phyloP scores from a whole-genome alignment of 192 early-diverging fungal species.

The Funneliformis geosporum region DNA sequence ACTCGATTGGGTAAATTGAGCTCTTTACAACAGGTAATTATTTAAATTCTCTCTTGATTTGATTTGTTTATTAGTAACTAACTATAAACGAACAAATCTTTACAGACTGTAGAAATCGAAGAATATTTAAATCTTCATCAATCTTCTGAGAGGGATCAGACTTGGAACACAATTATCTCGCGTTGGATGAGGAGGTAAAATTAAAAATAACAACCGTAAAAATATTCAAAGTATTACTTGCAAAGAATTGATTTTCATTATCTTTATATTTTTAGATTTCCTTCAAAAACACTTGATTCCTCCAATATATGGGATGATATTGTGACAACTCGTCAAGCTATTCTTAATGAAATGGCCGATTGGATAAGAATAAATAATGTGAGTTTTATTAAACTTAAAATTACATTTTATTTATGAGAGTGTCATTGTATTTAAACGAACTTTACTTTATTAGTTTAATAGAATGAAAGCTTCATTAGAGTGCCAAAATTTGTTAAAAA shows the following conservation, averaged over 20 bases:
- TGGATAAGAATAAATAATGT: neutral
- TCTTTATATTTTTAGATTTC: neutral
- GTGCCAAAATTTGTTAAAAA: conserved; percentile 39
- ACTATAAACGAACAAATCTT: too few relatives aligned
- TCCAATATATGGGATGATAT: conserved; percentile 34
- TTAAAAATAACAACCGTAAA: neutral
- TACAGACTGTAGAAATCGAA: conserved; percentile 56
- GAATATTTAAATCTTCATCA: conserved; percentile 47
- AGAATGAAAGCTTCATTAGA: conserved; percentile 14
- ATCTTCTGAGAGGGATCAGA: conserved; percentile 18
- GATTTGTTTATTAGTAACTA: neutral
- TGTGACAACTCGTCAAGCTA: conserved; percentile 1
- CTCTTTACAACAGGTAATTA: conserved; percentile 45
- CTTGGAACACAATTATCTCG: conserved; percentile 1
- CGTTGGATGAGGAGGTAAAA: conserved; percentile 3
- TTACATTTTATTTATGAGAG: neutral
- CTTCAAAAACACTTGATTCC: conserved; percentile 51
- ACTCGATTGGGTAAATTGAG: conserved; percentile 45
- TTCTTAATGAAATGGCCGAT: conserved; percentile 1
- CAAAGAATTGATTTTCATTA: neutral
- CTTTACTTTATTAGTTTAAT: conserved; percentile 31
- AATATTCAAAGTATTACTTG: neutral
- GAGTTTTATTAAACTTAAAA: neutral
- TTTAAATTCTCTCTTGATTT: neutral
- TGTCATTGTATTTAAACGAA: neutral